Base-by-base conservation (phyloP, 2,329 filamentous ascomycete genomes). In the Colletotrichum somersetense region DNA sequence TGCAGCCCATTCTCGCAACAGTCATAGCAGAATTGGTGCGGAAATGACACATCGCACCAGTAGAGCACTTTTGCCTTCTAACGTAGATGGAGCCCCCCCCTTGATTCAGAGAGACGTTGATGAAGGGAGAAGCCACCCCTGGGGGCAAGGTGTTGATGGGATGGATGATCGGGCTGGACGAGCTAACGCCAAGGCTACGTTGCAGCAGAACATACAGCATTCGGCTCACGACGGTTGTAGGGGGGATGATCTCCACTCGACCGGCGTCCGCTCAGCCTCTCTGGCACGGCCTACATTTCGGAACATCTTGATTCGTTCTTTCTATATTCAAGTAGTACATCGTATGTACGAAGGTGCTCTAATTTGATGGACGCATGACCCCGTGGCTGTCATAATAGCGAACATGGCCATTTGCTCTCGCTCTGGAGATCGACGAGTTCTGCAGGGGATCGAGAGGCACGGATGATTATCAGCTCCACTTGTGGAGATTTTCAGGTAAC, bases 141-240 rank as follows among this genome's bases (percentile, higher is more conserved):
- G 52, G 30, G 52, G 40, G 4, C 35, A 38, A 46, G 40, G 20
- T 14, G 40, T 30, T 8, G 40, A 14, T 42, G 55, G 16, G 48
- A 20, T 55, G 16, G 55, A 33, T 59, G 62, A n/a, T 42, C 26
- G 40, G 52, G 40, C 52, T 63, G 8, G 61, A 58, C 62, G 53
- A 40, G 42, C 20, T 30, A 35, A 18, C 30, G 62, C 56, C 63
- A 67, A 61, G 55, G 30, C 18, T 23, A 20, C 40, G 42, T 20
- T 42, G 67, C 56, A 66, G 63, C 59, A 55, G 20, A 10, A 23
- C 44, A 42, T 58, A 53, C 53, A 48, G 52, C 18, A 35, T 30
- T 33, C 20, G 10, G n/a, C 20, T 11, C 11, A 18, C 50, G 56
- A 14, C 33, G 23, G 11, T 38, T 14, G 33, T 30, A 33, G 33